phyloP scores from a whole-genome alignment of 805 yeast species.

The Kuraishia piskuri region DNA sequence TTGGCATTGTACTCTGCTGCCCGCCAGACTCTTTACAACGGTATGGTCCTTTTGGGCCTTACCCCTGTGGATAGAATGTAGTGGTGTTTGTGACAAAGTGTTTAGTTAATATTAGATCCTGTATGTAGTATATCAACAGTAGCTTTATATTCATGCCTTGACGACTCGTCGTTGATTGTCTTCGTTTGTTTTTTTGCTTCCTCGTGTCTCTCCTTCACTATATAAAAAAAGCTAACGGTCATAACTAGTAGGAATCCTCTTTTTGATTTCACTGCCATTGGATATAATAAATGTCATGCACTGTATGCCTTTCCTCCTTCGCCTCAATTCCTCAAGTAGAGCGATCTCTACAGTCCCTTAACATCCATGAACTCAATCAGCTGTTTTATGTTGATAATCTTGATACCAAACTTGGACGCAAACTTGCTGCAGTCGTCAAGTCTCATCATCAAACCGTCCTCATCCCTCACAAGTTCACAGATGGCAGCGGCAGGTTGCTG shows the following conservation, averaged over 20 bases:
- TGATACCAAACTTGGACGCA: slow-evolving; percentile 46
- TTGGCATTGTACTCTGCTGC: slow-evolving; percentile 87
- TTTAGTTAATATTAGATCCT: slow-evolving; percentile 25
- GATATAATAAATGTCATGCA: not conserved
- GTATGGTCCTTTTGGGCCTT: slow-evolving; percentile 82
- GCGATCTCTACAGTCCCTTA: slow-evolving; percentile 7
- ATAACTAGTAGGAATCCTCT: not conserved
- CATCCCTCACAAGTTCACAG: slow-evolving; percentile 88
- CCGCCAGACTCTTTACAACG: slow-evolving; percentile 81
- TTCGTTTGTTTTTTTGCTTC: not conserved
- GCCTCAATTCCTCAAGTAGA: not conserved
- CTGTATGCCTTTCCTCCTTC: not conserved
- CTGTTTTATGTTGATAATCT: slow-evolving; percentile 20
- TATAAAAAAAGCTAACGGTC: not conserved
- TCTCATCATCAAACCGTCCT: slow-evolving; percentile 94
- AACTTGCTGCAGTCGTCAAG: slow-evolving; percentile 76
- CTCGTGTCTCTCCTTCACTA: not conserved
- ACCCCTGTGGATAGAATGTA: slow-evolving; percentile 99
- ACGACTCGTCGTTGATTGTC: not conserved
- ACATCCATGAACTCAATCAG: slow-evolving; percentile 32
- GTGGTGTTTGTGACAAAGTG: slow-evolving; percentile 29
- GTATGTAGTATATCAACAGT: slow-evolving; percentile 6
- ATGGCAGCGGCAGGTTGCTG: slow-evolving; percentile 83
- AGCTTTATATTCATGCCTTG: not conserved
- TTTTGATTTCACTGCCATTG: not conserved